Conservation (phyloP, 2,329 filamentous ascomycete species). For the Lachnum nothofagi region DNA sequence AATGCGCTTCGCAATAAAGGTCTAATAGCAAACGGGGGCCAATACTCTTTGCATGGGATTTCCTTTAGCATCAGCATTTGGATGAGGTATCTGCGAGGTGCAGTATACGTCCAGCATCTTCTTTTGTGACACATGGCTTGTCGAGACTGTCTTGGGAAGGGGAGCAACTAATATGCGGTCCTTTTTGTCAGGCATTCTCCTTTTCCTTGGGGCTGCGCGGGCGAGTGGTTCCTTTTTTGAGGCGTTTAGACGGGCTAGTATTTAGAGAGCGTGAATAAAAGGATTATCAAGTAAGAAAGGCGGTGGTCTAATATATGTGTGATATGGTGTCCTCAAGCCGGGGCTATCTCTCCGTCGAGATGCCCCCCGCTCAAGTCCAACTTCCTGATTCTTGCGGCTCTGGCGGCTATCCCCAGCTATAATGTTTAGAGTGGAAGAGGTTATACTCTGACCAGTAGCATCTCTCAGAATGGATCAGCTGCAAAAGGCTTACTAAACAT, state of each 20-base stretch:
- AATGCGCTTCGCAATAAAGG: constrained; percentile 80
- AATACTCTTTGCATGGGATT: constrained; percentile 1
- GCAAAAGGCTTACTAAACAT: too few relatives aligned
- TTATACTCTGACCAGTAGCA: too few relatives aligned
- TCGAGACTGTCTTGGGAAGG: constrained; percentile 19
- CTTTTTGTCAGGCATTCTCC: constrained; percentile 4
- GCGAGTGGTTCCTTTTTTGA: constrained; percentile 3
- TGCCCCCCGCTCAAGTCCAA: too few relatives aligned
- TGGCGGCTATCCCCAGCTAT: too few relatives aligned
- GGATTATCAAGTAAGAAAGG: not conserved
- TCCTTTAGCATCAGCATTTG: constrained; percentile 19
- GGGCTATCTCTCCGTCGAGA: too few relatives aligned
- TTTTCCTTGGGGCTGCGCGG: not conserved
- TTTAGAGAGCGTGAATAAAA: constrained; percentile 13
- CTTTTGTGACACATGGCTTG: constrained; percentile 16
- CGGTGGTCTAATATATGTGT: too few relatives aligned
- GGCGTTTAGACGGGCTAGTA: constrained; percentile 18
- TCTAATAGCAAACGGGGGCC: not conserved
- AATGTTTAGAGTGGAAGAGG: too few relatives aligned
- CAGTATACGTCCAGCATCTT: constrained; percentile 8
- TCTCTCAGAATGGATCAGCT: too few relatives aligned
- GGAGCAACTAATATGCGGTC: constrained; percentile 8
- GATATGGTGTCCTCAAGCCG: too few relatives aligned
- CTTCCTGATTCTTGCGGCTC: too few relatives aligned
- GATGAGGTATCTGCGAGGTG: constrained; percentile 10